These are phyloP conservation scores for Aspergillus ibericus DNA, from an alignment of 2,329 filamentous ascomycete genomes.

Conservation along the genomic window DNA sequence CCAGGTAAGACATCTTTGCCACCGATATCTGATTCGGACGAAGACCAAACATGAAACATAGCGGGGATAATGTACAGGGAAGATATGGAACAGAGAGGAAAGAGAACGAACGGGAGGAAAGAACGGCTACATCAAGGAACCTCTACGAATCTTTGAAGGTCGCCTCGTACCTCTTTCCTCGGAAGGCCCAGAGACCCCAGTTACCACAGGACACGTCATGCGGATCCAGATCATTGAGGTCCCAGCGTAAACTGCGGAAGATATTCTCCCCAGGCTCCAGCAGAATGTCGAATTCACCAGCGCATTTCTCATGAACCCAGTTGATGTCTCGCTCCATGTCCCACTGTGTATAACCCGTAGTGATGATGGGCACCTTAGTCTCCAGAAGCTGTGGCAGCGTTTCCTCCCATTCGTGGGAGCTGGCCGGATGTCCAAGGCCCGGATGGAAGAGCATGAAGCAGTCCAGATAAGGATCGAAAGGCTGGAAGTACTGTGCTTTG, in stretches of 20 bases:
- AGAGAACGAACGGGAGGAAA: background rate
- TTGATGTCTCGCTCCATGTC: conserved; percentile 92
- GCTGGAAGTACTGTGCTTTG: conserved; percentile 83
- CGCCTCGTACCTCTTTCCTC: conserved; percentile 80
- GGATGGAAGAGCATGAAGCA: conserved; percentile 97
- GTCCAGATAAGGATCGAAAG: conserved; percentile 98
- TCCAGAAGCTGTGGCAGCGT: conserved; percentile 87
- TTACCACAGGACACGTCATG: conserved; percentile 94
- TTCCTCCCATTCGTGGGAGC: conserved; percentile 88
- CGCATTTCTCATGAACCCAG: conserved; percentile 82
- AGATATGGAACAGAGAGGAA: background rate
- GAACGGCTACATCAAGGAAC: background rate
- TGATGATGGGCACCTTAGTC: conserved; percentile 92
- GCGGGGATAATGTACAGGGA: background rate
- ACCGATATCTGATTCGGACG: background rate
- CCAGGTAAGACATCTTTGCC: background rate
- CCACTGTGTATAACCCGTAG: conserved; percentile 92
- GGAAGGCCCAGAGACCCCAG: conserved; percentile 95
- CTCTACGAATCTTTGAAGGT: conserved; percentile 31
- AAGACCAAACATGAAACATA: background rate
- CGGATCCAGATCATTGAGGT: conserved; percentile 91
- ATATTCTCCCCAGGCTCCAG: conserved; percentile 90
- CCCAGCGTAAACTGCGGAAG: conserved; percentile 94
- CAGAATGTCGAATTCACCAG: conserved; percentile 87
- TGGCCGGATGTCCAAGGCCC: conserved; percentile 89